Evolutionary conservation across 2,329 filamentous ascomycete species (phyloP).

Genomic region (Talaromyces marneffei): DNA sequence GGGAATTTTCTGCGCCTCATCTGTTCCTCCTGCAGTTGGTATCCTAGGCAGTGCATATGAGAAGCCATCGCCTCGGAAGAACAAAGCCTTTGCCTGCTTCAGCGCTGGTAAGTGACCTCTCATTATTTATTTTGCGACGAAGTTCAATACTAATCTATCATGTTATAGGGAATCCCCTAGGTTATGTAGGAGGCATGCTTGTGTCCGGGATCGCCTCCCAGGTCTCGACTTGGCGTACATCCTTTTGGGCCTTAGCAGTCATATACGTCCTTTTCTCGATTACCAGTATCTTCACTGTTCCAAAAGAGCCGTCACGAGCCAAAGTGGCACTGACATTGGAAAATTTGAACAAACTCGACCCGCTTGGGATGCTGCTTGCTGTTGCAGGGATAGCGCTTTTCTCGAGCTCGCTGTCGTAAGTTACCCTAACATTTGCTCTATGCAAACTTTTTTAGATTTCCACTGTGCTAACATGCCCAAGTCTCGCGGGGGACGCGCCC

Average conservation of each 20-base stretch:
- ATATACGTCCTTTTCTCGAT: constrained; percentile 57
- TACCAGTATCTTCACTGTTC: constrained; percentile 57
- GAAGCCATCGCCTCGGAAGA: constrained; percentile 57
- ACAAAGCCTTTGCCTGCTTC: constrained; percentile 60
- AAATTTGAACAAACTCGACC: constrained; percentile 55
- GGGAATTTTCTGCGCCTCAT: constrained; percentile 59
- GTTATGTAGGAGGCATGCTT: constrained; percentile 54
- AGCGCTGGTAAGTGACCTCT: constrained; percentile 29
- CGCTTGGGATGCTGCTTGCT: constrained; percentile 55
- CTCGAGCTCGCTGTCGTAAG: constrained; percentile 54
- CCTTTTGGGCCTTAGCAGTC: constrained; percentile 58
- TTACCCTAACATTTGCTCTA: background rate
- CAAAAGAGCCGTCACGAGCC: constrained; percentile 44
- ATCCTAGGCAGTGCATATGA: constrained; percentile 59
- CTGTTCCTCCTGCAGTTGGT: constrained; percentile 59
- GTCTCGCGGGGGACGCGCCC: constrained; percentile 49
- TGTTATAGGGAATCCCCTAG: constrained; percentile 47
- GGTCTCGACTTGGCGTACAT: constrained; percentile 58
- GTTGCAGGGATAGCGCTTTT: constrained; percentile 62
- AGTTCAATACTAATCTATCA: background rate
- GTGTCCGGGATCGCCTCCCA: constrained; percentile 57
- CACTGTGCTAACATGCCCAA: constrained; percentile 15
- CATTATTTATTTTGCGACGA: background rate
- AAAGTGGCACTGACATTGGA: constrained; percentile 42
- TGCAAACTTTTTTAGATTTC: background rate